Conservation (phyloP, 1,284 basidiomycete species). For the Fomes fomentarius region DNA sequence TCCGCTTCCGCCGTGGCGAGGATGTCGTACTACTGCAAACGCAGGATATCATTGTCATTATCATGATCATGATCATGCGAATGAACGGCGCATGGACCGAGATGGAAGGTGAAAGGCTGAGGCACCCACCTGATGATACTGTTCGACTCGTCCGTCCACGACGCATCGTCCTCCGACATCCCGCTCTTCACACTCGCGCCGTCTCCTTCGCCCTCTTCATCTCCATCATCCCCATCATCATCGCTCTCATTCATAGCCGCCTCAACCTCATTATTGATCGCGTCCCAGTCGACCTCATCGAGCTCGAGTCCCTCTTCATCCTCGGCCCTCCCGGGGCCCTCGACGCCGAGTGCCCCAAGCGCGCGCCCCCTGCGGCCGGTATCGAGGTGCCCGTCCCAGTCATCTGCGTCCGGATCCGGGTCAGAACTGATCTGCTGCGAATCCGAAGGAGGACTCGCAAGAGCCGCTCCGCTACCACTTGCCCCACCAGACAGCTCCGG, state of each 20-base stretch:
- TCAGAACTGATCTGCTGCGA: conserved; percentile 65
- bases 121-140: conserved; percentile 48
- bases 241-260: conserved; percentile 83
- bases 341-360: conserved; percentile 22
- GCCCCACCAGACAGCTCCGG: conserved; percentile 26
- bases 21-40: conserved; percentile 43
- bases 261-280: conserved; percentile 86
- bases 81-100: too few relatives aligned
- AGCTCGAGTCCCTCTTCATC: conserved; percentile 43
- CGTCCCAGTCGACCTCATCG: conserved; percentile 72
- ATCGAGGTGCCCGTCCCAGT: conserved; percentile 60
- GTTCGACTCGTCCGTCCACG: conserved; percentile 46
- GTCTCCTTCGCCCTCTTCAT: conserved; percentile 29
- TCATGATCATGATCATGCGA: too few relatives aligned
- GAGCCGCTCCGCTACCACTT: conserved; percentile 22
- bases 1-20: conserved; percentile 56
- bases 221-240: conserved; percentile 49
- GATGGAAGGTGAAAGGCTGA: too few relatives aligned
- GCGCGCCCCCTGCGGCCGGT: conserved; percentile 28
- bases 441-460: conserved; percentile 52
- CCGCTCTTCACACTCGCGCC: conserved; percentile 39
- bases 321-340: conserved; percentile 19
- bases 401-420: conserved; percentile 64
- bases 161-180: conserved; percentile 50
- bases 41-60: neutral